phyloP scores from a whole-genome alignment of 306 rosid species.

The Pyrus communis region DNA sequence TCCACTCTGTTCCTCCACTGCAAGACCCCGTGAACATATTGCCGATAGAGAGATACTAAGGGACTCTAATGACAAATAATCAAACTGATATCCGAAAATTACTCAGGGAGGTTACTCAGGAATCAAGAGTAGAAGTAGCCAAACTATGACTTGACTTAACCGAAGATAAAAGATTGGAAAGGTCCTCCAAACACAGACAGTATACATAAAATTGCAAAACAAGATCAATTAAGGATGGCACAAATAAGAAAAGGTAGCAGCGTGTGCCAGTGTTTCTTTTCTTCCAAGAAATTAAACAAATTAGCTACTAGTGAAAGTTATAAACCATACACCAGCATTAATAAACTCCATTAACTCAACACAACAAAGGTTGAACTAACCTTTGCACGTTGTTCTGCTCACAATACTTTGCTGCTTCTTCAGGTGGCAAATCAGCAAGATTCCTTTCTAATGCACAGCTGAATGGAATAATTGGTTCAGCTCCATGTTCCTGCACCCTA shows the following conservation, averaged over 20 bases:
- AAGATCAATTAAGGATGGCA: not conserved
- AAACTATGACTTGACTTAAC: not conserved
- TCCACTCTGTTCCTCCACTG: not conserved
- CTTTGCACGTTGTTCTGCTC: slow-evolving; percentile 85
- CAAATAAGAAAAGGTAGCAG: not conserved
- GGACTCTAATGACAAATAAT: not conserved
- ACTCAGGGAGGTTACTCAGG: not conserved
- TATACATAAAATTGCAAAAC: not conserved
- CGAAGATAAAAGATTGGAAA: not conserved
- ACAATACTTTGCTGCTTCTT: slow-evolving; percentile 77
- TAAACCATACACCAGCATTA: not conserved
- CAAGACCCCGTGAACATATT: not conserved
- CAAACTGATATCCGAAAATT: not conserved
- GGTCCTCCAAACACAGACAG: not conserved
- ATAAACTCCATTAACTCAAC: not conserved
- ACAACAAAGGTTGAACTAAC: slow-evolving; percentile 27
- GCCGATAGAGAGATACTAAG: not conserved
- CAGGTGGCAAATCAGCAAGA: slow-evolving; percentile 74
- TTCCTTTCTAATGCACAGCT: slow-evolving; percentile 81
- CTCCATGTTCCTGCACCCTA: slow-evolving; percentile 99
- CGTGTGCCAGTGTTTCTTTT: not conserved
- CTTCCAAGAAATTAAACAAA: not conserved
- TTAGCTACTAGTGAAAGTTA: not conserved
- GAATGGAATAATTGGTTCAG: slow-evolving; percentile 80
- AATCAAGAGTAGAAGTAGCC: not conserved